Evolutionary conservation across 176 grass and related monocot species (phyloP).

Genomic region (Thalia dealbata): DNA sequence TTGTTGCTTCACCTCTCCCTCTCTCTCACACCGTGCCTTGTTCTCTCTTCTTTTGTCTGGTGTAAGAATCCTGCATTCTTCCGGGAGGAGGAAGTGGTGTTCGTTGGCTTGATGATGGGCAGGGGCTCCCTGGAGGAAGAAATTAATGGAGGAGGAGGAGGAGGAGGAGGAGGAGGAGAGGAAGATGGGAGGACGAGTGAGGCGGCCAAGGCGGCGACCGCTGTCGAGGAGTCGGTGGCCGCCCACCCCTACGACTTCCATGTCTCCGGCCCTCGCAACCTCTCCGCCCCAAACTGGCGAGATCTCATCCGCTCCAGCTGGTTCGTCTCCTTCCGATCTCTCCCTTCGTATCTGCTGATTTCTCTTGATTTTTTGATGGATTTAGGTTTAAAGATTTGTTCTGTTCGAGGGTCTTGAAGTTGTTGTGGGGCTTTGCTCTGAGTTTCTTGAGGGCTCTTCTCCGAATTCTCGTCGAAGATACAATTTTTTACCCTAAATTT

Average conservation of each 20-base stretch:
- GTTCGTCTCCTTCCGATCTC: constrained; percentile 14
- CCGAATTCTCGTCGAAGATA: not conserved
- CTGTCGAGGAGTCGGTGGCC: not conserved
- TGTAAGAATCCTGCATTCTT: not conserved
- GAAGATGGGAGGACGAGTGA: not conserved
- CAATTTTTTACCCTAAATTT: not conserved
- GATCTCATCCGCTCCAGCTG: constrained; percentile 79
- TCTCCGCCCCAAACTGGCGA: constrained; percentile 74
- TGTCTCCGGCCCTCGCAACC: constrained; percentile 58
- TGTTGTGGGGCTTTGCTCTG: not conserved
- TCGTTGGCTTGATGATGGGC: not conserved
- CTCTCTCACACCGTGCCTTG: not conserved
- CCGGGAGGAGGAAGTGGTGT: not conserved
- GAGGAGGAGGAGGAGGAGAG: constrained; percentile 26
- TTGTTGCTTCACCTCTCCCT: not conserved
- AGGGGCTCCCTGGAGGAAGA: not conserved
- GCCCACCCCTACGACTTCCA: constrained; percentile 61
- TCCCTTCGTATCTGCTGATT: not conserved
- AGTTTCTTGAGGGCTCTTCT: not conserved
- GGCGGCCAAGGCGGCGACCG: constrained; percentile 2
- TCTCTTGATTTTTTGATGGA: not conserved
- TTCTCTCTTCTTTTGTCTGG: not conserved
- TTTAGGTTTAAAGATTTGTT: not conserved
- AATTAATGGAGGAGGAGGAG: constrained; percentile 17
- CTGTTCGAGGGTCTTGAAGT: not conserved